phyloP scores from a whole-genome alignment of 2,329 filamentous ascomycete genomes.

The Diaporthe australafricana region DNA sequence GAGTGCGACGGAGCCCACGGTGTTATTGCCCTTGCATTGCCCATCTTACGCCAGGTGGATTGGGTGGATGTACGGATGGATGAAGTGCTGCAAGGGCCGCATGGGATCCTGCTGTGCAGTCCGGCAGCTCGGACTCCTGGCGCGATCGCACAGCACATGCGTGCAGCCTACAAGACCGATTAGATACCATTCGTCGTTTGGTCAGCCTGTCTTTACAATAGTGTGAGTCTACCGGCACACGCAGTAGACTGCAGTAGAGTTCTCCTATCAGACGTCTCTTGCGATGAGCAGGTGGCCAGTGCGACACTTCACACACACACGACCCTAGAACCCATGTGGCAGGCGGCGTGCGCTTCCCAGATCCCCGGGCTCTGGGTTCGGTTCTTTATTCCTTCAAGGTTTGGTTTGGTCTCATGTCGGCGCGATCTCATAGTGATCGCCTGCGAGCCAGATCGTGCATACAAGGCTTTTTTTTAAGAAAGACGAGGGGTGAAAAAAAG shows the following conservation, averaged over 20 bases:
- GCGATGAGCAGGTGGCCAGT: slow-evolving; percentile 27
- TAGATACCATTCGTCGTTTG: no score
- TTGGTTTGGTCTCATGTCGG: background rate
- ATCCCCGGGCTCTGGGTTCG: background rate
- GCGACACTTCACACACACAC: background rate
- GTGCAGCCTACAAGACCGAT: no score
- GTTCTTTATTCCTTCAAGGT: background rate
- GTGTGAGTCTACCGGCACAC: no score
- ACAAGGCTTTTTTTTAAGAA: background rate
- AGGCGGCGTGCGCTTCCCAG: background rate
- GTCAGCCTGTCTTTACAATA: no score
- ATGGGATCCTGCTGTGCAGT: background rate
- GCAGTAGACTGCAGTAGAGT: background rate
- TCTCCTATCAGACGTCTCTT: background rate
- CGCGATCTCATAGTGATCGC: background rate
- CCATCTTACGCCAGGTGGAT: background rate
- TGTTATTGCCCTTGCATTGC: slow-evolving; percentile 17
- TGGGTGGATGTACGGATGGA: background rate
- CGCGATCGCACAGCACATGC: no score
- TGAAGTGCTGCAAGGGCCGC: background rate
- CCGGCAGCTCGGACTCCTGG: no score
- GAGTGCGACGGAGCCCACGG: slow-evolving; percentile 21
- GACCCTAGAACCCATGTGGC: slow-evolving; percentile 12
- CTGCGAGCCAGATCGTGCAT: background rate
- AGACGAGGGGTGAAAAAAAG: background rate